A percentile compares a stretch with the other conserved stretches of the same genome.
Evolutionary conservation across 805 yeast species (phyloP).

Genomic region (Starmerella cellae): DNA sequence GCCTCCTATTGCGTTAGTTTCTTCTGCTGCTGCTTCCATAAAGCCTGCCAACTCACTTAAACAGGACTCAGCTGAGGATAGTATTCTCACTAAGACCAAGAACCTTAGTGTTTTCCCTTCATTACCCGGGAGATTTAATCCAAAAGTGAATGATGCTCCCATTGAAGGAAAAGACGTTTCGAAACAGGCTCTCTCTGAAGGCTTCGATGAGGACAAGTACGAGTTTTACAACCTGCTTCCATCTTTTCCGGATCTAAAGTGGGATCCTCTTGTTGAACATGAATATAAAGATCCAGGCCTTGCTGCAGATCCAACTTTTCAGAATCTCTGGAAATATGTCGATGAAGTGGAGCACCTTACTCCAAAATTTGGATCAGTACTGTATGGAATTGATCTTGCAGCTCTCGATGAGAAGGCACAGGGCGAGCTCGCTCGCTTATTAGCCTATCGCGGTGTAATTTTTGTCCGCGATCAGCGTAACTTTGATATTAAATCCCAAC

Average conservation of each 20-base stretch:
- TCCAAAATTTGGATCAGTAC: conserved; percentile 59
- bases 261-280: conserved; percentile 23
- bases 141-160: conserved; percentile 6
- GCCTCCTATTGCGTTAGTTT: conserved; percentile 9
- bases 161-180: conserved; percentile 4
- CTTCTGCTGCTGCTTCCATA: conserved; percentile 1
- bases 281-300: conserved; percentile 22
- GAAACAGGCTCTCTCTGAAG: not conserved
- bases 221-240: conserved; percentile 25
- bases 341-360: conserved; percentile 34
- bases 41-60: no score
- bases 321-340: conserved; percentile 23
- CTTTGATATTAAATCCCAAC: conserved; percentile 44
- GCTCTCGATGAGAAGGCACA: conserved; percentile 33
- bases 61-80: no score
- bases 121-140: conserved; percentile 7
- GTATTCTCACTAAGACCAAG: no score
- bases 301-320: conserved; percentile 24
- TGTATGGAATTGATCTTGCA: conserved; percentile 36
- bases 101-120: not conserved
- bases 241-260: conserved; percentile 25
- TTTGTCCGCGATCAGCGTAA: conserved; percentile 41
- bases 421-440: conserved; percentile 37
- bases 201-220: conserved; percentile 16
- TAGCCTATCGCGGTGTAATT: conserved; percentile 38